Base-by-base conservation (phyloP, 2,329 filamentous ascomycete genomes). In the Pyrenophora tritici-repentis region DNA sequence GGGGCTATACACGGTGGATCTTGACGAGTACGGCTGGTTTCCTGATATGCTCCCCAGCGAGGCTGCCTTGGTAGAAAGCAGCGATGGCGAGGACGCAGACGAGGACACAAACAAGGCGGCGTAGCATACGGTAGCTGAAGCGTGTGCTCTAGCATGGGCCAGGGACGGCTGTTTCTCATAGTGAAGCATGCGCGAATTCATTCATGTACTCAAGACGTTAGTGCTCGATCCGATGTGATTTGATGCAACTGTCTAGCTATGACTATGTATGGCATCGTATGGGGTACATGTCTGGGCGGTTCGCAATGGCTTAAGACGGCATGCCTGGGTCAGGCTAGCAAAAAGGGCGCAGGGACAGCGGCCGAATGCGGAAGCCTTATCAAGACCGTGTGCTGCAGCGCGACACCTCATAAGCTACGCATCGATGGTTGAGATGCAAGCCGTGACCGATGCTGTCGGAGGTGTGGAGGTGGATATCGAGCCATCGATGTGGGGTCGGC, bases 21-120 rank as follows among this genome's bases (percentile, higher is more conserved):
- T 81, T 31, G 56, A 54, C 6, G 65, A 56, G 18, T 81, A 76
- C 57, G 79, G 79, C 39, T 82, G 79, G 79, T 81, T 81, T 70
- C 81, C 81, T 3, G 70, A 73, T 14, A 58, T 71, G 32, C 69
- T 83, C 33, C 79, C 80, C 6, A 80, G 78, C 65, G 79, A 81
- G 49, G 73, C 64, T 50, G 71, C 58, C 12, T 53, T 66, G 39
- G 58, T 68, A 13, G 69, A 72, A 55, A 65, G 67, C 51, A 68
- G 65, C 49, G 65, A 66, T 18, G 67, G 63, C 17, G 71, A 71
- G 47, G 66, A 66, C 12, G 63, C 65, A 42, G 65, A 67, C 13
- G 65, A 66, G 47, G 66, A 66, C 12, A 62, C 65, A 42, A 64
- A 67, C 13, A 63, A 66, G 31, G 65, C 58, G 43, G 70, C 67